Conservation (phyloP, 768 basidiomycete species). For the Albatrellus ellisii region DNA sequence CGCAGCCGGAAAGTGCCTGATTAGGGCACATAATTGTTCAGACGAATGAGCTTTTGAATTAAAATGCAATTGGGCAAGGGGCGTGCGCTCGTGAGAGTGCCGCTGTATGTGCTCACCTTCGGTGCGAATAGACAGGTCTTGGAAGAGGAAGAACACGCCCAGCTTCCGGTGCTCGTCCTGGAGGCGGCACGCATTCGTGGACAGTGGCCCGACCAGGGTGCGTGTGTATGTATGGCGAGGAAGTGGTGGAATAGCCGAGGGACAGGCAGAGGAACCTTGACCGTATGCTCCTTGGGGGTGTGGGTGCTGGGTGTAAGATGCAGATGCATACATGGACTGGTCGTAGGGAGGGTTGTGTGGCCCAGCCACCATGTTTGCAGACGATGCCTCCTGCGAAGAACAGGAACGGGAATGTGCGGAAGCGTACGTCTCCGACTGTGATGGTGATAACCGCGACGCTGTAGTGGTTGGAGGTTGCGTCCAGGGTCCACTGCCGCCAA, state of each 20-base stretch:
- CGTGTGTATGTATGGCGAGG: conserved; percentile 70
- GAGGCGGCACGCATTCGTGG: conserved; percentile 75
- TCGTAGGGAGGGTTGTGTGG: conserved; percentile 8
- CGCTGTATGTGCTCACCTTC: conserved; percentile 44
- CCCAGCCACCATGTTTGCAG: background rate
- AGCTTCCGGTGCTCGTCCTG: conserved; percentile 74
- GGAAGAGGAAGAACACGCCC: conserved; percentile 92
- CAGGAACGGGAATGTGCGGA: conserved; percentile 3
- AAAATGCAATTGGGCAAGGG: background rate
- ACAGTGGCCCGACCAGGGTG: conserved; percentile 82
- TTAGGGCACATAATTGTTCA: background rate
- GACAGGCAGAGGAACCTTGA: conserved; percentile 21
- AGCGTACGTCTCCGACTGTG: conserved; percentile 8
- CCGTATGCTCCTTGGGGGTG: conserved; percentile 16
- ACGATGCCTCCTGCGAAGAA: conserved; percentile 1
- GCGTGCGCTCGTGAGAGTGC: conserved; percentile 2
- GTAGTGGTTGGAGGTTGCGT: too few species aligned
- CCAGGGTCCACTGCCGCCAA: conserved; percentile 8
- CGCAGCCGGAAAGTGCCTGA: conserved; percentile 76
- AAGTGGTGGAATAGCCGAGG: conserved; percentile 27
- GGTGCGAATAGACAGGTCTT: conserved; percentile 86
- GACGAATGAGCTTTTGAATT: too few species aligned
- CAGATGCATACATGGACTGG: conserved; percentile 15
- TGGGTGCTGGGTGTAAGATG: conserved; percentile 14
- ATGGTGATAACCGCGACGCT: too few species aligned